Base-by-base conservation (phyloP, 2,329 filamentous ascomycete genomes). In the Cladophialophora bantiana region DNA sequence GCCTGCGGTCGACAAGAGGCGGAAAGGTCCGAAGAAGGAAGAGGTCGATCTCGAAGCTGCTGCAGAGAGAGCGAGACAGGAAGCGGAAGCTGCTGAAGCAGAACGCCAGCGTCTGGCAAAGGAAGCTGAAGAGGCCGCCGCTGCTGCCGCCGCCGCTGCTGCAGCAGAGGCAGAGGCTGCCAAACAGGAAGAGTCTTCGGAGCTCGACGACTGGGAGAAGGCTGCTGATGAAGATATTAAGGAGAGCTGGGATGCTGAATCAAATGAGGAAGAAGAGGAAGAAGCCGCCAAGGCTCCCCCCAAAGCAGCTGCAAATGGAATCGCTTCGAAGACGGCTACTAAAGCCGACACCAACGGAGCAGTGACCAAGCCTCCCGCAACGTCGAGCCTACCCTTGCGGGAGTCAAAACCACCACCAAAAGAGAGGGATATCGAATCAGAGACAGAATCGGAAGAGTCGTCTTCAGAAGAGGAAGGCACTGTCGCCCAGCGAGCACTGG, bases 191-290 rank as follows among this genome's bases (percentile, higher is more conserved):
- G 88, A 86, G 6, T 77, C 74, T 18, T 90, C 84, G 42, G 75
- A 75, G 59, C 77, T 84, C 18, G 86, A 96, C 40, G 93, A 97
- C 78, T 97, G 94, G 94, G 93, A 97, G 78, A 88, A 89, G 35
- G 91, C 89, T 32, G 87, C 86, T 10, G 88, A 91, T 32, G 89
- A 90, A 15, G 89, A 90, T 67, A 85, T 96, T 75, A 97, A 97
- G 80, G 94, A 97, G 72, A 94, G 90, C 82, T 98, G 94, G 94
- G 94, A 98, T 77, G 93, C 91, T 38, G 90, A 93, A 62, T 89
- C 88, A 2, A 91, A 92, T 57, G 90, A 92, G 6, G 91, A 93
- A 74, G 71, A 73, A 78, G 68, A 75, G 12, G 48, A 34, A 36
- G 57, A 57, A 26, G 57, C 64, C 4, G 54, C 64, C 4, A 48